Evolutionary conservation across 352 stramenopile genomes (phyloP).

Genomic region (Phytopythium aichiense): DNA sequence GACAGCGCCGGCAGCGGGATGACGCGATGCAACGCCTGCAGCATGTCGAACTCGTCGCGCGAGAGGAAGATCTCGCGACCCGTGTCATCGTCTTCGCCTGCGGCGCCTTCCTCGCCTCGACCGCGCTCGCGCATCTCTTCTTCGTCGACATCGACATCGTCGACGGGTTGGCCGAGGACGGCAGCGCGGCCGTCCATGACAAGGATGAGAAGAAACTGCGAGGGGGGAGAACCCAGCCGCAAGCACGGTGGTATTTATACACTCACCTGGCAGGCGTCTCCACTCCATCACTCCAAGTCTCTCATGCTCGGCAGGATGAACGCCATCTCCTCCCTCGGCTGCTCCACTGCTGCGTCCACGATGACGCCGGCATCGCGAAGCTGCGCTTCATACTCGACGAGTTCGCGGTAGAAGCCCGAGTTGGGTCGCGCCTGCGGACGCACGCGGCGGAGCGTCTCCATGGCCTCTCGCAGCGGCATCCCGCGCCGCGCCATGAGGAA

Average conservation of each 20-base stretch:
- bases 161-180: not conserved
- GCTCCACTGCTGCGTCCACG: too few relatives aligned
- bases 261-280: not conserved
- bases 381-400: slow-evolving; percentile 35
- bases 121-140: not conserved
- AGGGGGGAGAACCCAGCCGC: not conserved
- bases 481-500: slow-evolving; percentile 43
- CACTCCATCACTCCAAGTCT: not conserved
- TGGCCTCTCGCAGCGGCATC: slow-evolving; percentile 36
- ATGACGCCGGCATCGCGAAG: slow-evolving; percentile 5
- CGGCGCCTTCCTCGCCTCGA: slow-evolving; percentile 6
- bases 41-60: slow-evolving; percentile 49
- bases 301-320: not conserved
- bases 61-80: slow-evolving; percentile 43
- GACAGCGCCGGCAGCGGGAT: slow-evolving; percentile 48
- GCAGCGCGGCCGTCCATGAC: slow-evolving; percentile 1
- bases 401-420: slow-evolving; percentile 50
- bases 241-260: not conserved
- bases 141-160: not conserved
- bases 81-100: not conserved
- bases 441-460: slow-evolving; percentile 32
- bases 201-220: not conserved
- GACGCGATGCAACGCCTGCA: slow-evolving; percentile 50
- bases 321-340: not conserved
- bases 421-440: slow-evolving; percentile 67